These are phyloP conservation scores for Rubia balearica DNA, from an alignment of 305 asterid species.

Conservation along the genomic window DNA sequence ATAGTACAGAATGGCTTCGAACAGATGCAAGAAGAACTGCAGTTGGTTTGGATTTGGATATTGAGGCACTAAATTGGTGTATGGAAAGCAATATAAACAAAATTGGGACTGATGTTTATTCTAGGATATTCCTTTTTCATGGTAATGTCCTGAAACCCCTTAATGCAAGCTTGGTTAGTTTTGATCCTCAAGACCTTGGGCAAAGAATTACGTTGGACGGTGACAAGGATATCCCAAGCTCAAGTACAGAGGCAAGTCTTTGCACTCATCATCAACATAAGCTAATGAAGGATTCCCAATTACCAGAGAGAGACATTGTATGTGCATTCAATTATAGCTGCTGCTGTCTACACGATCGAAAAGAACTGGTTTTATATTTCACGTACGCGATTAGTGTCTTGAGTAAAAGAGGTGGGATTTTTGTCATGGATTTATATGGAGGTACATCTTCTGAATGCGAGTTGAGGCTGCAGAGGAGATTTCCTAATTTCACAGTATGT, in stretches of 20 bases:
- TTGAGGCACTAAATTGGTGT: slow-evolving; percentile 84
- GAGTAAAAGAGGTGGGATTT: slow-evolving; percentile 70
- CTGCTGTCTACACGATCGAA: slow-evolving; percentile 84
- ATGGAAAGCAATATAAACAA: slow-evolving; percentile 64
- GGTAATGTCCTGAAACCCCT: slow-evolving; percentile 85
- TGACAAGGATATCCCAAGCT: slow-evolving; percentile 26
- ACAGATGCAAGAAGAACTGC: slow-evolving; percentile 85
- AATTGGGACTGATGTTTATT: slow-evolving; percentile 55
- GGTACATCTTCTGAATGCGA: slow-evolving; percentile 85
- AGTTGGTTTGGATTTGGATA: slow-evolving; percentile 80
- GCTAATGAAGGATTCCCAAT: slow-evolving; percentile 41
- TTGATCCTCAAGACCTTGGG: slow-evolving; percentile 28
- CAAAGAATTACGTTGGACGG: slow-evolving; percentile 35
- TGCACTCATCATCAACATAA: slow-evolving; percentile 17
- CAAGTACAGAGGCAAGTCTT: slow-evolving; percentile 20
- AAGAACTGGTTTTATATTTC: slow-evolving; percentile 72
- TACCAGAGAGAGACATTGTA: slow-evolving; percentile 77
- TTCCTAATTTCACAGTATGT: slow-evolving; percentile 69
- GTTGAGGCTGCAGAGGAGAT: slow-evolving; percentile 71
- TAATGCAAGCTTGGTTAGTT: slow-evolving; percentile 51
- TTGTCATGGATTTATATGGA: slow-evolving; percentile 89
- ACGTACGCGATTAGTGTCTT: slow-evolving; percentile 48
- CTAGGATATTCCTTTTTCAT: slow-evolving; percentile 64
- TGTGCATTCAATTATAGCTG: slow-evolving; percentile 97
- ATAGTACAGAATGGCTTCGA: slow-evolving; percentile 81